These are phyloP conservation scores for Cyberlindnera amylophila DNA, from an alignment of 805 yeast species.

Conservation along the genomic window DNA sequence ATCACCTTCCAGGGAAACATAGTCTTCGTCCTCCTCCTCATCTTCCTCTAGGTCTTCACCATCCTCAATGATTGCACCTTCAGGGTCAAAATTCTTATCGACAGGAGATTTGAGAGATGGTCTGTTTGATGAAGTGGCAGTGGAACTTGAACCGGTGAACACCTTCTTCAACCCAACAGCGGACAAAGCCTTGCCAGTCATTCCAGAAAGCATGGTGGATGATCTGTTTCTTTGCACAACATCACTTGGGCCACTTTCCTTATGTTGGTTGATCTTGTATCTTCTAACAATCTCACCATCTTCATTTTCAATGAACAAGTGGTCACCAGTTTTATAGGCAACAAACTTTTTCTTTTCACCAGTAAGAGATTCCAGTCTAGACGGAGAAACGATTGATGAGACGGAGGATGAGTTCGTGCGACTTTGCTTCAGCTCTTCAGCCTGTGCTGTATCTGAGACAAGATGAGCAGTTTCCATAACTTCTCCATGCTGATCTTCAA, in stretches of 20 bases:
- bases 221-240: conserved; percentile 25
- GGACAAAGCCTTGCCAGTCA: conserved; percentile 41
- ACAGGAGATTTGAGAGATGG: background rate
- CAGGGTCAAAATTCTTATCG: background rate
- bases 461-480: conserved; percentile 54
- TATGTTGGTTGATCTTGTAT: conserved; percentile 66
- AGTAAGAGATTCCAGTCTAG: conserved; percentile 3
- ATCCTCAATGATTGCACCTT: background rate
- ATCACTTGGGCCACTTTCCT: conserved; percentile 4
- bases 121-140: background rate
- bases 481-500: conserved; percentile 86
- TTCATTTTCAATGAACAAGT: conserved; percentile 78
- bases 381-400: conserved; percentile 20
- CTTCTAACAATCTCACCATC: conserved; percentile 90
- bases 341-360: conserved; percentile 31
- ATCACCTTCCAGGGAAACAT: conserved; percentile 5
- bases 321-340: conserved; percentile 79
- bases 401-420: conserved; percentile 20
- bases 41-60: conserved; percentile 5
- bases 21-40: conserved; percentile 3
- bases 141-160: background rate
- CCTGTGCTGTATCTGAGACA: conserved; percentile 26
- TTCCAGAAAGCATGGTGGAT: conserved; percentile 33
- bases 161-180: conserved; percentile 47
- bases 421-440: conserved; percentile 5